Conservation (phyloP, 176 grass and related monocot species). For the Hordeum marinum region DNA sequence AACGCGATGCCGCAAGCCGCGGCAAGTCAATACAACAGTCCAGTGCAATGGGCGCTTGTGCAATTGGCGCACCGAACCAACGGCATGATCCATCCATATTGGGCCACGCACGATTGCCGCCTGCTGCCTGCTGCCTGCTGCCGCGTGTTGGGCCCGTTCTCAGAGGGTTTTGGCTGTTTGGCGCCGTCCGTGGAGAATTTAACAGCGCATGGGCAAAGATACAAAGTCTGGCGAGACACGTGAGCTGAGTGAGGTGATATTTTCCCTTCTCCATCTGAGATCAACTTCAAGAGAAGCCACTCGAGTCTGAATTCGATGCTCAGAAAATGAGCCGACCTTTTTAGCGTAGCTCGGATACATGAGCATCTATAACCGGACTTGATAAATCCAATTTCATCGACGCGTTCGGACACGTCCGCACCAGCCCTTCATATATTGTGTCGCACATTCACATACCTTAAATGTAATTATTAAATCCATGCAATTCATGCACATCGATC, state of each 20-base stretch:
- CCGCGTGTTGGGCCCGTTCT: neutral
- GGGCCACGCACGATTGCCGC: neutral
- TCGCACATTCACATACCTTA: no score
- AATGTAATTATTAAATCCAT: no score
- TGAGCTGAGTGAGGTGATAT: neutral
- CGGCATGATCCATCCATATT: neutral
- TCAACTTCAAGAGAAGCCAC: no score
- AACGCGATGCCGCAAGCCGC: neutral
- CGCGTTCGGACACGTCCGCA: no score
- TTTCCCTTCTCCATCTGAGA: neutral
- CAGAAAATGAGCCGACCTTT: no score
- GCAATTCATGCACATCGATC: no score
- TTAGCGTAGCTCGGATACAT: no score
- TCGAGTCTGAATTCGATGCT: no score
- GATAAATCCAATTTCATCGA: no score
- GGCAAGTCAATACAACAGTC: conserved; percentile 1
- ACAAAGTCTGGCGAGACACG: neutral
- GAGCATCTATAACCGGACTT: no score
- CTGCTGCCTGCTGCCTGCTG: neutral
- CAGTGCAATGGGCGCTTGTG: neutral
- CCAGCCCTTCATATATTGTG: no score
- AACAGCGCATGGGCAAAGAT: neutral
- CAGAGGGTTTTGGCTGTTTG: neutral
- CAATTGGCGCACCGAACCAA: neutral
- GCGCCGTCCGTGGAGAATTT: neutral